A percentile compares a stretch with the other conserved stretches of the same genome.
These are phyloP conservation scores for Aspergillus campestris DNA, from an alignment of 495 filamentous ascomycete species.

Conservation along the genomic window DNA sequence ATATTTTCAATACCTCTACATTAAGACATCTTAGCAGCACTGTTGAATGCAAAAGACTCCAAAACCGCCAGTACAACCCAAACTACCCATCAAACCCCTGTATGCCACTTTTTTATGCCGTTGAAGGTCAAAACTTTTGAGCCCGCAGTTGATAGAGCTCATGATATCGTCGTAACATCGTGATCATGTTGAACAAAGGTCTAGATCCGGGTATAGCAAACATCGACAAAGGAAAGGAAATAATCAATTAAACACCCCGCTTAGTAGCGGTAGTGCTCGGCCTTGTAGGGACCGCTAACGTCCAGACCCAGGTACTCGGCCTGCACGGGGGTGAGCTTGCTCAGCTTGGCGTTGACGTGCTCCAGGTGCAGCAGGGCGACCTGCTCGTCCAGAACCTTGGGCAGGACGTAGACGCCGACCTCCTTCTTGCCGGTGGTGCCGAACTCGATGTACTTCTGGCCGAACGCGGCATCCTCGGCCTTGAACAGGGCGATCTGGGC, in stretches of 20 bases:
- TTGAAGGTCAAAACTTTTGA: conserved; percentile 58
- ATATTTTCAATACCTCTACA: conserved; percentile 17
- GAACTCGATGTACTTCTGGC: conserved; percentile 92
- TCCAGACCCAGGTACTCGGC: conserved; percentile 87
- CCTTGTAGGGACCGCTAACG: conserved; percentile 88
- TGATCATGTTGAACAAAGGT: conserved; percentile 56
- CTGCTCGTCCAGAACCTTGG: conserved; percentile 98
- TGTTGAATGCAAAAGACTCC: conserved; percentile 44
- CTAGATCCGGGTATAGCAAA: conserved; percentile 37
- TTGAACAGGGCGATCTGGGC: conserved; percentile 98
- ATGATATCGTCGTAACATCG: conserved; percentile 50
- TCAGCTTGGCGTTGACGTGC: conserved; percentile 92
- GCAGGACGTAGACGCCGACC: conserved; percentile 90
- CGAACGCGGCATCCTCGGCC: conserved; percentile 76
- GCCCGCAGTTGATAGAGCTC: conserved; percentile 41
- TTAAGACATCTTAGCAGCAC: conserved; percentile 27
- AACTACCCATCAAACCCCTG: conserved; percentile 27
- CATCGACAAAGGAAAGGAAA: conserved; percentile 21
- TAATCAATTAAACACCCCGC: not conserved
- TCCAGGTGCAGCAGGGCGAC: conserved; percentile 87
- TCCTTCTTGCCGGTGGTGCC: conserved; percentile 83
- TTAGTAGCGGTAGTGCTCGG: conserved; percentile 41
- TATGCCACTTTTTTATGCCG: conserved; percentile 48
- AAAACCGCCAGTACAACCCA: conserved; percentile 30
- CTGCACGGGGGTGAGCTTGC: conserved; percentile 74